Conservation (phyloP, 2,329 filamentous ascomycete species). For the Albifimbria verrucaria region DNA sequence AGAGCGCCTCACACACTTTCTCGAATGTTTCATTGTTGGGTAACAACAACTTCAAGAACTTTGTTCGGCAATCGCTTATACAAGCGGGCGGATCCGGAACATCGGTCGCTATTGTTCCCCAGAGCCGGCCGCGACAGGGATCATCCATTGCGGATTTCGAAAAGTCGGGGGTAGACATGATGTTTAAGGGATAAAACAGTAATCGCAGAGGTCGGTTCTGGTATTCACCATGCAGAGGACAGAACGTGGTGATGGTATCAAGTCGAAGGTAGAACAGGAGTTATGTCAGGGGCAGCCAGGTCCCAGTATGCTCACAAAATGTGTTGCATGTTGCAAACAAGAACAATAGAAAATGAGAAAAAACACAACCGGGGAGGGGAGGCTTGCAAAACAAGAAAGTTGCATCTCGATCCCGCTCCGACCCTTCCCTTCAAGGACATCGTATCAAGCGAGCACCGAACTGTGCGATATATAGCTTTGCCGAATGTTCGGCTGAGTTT, state of each 20-base stretch:
- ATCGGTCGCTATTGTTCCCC: constrained; percentile 25
- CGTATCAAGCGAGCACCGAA: neutral
- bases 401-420: neutral
- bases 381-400: no score
- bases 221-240: no score
- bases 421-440: neutral
- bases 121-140: constrained; percentile 18
- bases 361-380: no score
- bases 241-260: no score
- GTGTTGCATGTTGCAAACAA: no score
- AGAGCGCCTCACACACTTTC: constrained; percentile 27
- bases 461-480: neutral
- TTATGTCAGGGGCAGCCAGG: no score
- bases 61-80: constrained; percentile 28
- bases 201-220: no score
- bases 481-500: neutral
- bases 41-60: constrained; percentile 26
- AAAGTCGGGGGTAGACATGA: neutral
- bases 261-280: no score
- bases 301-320: no score
- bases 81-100: constrained; percentile 30
- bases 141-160: neutral
- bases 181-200: no score
- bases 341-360: neutral
- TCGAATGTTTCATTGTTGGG: constrained; percentile 25